Evolutionary conservation across 495 filamentous ascomycete genomes (phyloP).

Genomic region (Neurospora tetrasperma): DNA sequence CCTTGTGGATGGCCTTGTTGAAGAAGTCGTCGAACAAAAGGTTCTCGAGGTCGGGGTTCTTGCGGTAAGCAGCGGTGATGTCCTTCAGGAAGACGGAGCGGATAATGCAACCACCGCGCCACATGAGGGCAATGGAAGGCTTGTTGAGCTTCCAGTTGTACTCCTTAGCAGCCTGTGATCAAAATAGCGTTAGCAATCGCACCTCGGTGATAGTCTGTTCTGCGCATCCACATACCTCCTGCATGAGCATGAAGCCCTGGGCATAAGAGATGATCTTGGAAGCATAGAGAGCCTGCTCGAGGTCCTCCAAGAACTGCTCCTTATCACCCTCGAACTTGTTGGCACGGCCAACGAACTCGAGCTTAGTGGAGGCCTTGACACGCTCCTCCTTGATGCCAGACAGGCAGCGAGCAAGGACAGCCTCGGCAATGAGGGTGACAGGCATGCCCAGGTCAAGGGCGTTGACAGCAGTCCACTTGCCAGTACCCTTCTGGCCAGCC

Average conservation of each 20-base stretch:
- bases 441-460: slow-evolving; percentile 98
- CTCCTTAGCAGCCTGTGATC: slow-evolving; percentile 70
- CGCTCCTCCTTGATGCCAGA: slow-evolving; percentile 93
- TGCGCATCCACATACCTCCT: slow-evolving; percentile 57
- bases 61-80: slow-evolving; percentile 94
- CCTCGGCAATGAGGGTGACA: slow-evolving; percentile 94
- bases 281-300: slow-evolving; percentile 97
- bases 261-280: slow-evolving; percentile 99
- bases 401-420: slow-evolving; percentile 90
- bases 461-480: slow-evolving; percentile 99
- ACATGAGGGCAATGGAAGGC: slow-evolving; percentile 99
- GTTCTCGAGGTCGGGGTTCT: slow-evolving; percentile 92
- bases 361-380: slow-evolving; percentile 65
- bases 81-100: slow-evolving; percentile 99
- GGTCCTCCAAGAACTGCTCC: slow-evolving; percentile 85
- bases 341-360: slow-evolving; percentile 59
- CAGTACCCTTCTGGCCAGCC: slow-evolving; percentile 98
- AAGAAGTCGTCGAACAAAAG: slow-evolving; percentile 98
- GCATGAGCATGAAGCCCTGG: slow-evolving; percentile 99
- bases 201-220: neutral
- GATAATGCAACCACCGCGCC: slow-evolving; percentile 99
- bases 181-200: slow-evolving; percentile 11
- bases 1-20: slow-evolving; percentile 95
- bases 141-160: slow-evolving; percentile 99
- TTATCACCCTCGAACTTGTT: slow-evolving; percentile 80